Conservation (phyloP, 1,284 basidiomycete genomes). For the Cryptococcus deneoformans region DNA sequence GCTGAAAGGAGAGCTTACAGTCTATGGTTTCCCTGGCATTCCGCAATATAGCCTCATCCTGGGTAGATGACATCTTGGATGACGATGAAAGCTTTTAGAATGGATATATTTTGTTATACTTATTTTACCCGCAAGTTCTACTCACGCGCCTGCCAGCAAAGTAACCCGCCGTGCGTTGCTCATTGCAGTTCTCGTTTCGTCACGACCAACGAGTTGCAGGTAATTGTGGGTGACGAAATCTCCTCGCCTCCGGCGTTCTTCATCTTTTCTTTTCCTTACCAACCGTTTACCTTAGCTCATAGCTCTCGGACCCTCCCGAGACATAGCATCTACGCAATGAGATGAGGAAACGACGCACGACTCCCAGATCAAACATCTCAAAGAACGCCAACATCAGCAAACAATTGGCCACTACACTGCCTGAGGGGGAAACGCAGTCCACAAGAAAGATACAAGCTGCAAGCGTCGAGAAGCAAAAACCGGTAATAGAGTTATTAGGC, state of each 20-base stretch:
- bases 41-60: conserved; percentile 34
- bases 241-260: not conserved
- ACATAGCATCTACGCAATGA: not conserved
- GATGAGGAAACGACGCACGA: conserved; percentile 1
- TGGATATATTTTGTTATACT: too few species aligned
- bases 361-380: not conserved
- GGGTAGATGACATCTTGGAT: conserved; percentile 16
- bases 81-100: too few species aligned
- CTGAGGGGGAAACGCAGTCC: not conserved
- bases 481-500: too few species aligned
- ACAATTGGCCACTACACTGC: not conserved
- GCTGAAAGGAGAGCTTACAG: conserved; percentile 25
- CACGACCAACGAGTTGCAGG: not conserved
- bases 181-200: not conserved
- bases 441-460: not conserved
- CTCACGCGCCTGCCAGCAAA: too few species aligned
- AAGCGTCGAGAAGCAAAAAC: too few species aligned
- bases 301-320: not conserved
- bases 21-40: conserved; percentile 47
- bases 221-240: not conserved
- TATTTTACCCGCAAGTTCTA: too few species aligned
- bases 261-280: not conserved
- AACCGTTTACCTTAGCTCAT: not conserved
- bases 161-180: not conserved
- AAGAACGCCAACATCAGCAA: not conserved